These are phyloP conservation scores for Podospora conica DNA, from an alignment of 495 filamentous ascomycete genomes.

Conservation along the genomic window DNA sequence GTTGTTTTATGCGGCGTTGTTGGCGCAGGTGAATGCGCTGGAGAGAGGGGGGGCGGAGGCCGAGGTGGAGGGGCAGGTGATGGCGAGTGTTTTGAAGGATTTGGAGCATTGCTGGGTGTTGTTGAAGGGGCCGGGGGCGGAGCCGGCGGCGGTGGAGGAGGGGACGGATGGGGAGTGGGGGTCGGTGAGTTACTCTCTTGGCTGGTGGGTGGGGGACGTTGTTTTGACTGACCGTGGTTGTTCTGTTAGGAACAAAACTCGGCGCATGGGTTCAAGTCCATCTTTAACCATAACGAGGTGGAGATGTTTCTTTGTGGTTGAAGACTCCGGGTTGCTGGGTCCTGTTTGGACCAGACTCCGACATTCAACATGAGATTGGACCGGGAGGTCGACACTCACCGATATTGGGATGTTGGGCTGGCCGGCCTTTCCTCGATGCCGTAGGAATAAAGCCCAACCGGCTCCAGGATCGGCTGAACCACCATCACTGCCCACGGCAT, in stretches of 20 bases:
- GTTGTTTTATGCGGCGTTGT: slow-evolving; percentile 38
- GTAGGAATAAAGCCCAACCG: no score
- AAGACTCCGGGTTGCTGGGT: no score
- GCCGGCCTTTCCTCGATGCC: no score
- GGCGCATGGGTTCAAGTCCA: slow-evolving; percentile 22
- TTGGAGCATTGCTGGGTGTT: slow-evolving; percentile 17
- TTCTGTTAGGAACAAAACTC: neutral
- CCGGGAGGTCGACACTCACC: no score
- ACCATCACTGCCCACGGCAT: no score
- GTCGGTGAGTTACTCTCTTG: slow-evolving; percentile 17
- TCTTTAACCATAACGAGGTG: slow-evolving; percentile 24
- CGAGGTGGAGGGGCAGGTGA: slow-evolving; percentile 24
- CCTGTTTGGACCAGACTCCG: neutral
- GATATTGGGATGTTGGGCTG: no score
- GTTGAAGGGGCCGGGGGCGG: slow-evolving; percentile 14
- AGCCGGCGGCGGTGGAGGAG: neutral
- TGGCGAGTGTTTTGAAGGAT: slow-evolving; percentile 22
- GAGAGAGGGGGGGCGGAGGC: slow-evolving; percentile 24
- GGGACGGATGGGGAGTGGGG: slow-evolving; percentile 10
- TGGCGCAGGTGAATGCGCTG: slow-evolving; percentile 40
- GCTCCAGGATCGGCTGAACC: no score
- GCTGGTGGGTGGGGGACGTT: neutral
- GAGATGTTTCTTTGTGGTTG: slow-evolving; percentile 23
- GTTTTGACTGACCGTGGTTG: neutral
- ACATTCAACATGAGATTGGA: neutral